Percentiles rank a stretch among this genome's conserved stretches.
phyloP scores from a whole-genome alignment of 2,329 filamentous ascomycete species.

The Apiospora arundinis region DNA sequence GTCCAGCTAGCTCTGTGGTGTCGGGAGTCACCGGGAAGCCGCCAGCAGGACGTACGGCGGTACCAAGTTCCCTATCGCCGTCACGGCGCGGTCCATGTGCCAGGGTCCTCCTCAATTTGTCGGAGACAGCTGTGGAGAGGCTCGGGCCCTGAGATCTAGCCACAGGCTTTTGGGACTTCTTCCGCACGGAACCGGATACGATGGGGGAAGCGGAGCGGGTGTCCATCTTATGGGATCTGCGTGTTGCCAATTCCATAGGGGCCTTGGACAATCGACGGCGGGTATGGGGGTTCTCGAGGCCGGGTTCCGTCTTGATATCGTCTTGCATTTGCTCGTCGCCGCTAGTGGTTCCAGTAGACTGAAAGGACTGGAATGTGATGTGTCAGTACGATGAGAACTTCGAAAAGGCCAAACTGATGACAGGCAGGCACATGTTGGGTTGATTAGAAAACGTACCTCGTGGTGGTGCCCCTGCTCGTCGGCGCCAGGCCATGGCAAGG shows the following conservation, averaged over 20 bases:
- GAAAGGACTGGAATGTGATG: constrained; percentile 28
- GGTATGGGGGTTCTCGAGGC: constrained; percentile 40
- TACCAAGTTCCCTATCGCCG: constrained; percentile 31
- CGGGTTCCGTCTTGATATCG: constrained; percentile 40
- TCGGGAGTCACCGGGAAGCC: constrained; percentile 63
- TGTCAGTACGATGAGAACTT: constrained; percentile 20
- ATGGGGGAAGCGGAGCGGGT: constrained; percentile 43
- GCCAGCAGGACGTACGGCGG: constrained; percentile 30
- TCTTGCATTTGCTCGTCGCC: constrained; percentile 33
- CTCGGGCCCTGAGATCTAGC: constrained; percentile 38
- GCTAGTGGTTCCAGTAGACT: constrained; percentile 33
- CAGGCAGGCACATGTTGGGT: not conserved
- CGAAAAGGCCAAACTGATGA: not conserved
- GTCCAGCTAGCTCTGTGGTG: constrained; percentile 52
- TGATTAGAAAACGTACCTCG: constrained; percentile 31
- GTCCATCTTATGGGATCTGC: constrained; percentile 42
- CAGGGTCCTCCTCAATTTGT: constrained; percentile 48
- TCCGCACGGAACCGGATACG: constrained; percentile 37
- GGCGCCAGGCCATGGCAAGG: constrained; percentile 43
- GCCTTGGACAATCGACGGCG: constrained; percentile 35
- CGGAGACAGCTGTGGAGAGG: constrained; percentile 41
- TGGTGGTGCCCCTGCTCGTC: constrained; percentile 30
- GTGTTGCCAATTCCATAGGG: constrained; percentile 35
- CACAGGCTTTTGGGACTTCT: constrained; percentile 37
- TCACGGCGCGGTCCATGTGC: constrained; percentile 40